Evolutionary conservation across 352 stramenopile species (phyloP).

Genomic region (Pythium insidiosum): DNA sequence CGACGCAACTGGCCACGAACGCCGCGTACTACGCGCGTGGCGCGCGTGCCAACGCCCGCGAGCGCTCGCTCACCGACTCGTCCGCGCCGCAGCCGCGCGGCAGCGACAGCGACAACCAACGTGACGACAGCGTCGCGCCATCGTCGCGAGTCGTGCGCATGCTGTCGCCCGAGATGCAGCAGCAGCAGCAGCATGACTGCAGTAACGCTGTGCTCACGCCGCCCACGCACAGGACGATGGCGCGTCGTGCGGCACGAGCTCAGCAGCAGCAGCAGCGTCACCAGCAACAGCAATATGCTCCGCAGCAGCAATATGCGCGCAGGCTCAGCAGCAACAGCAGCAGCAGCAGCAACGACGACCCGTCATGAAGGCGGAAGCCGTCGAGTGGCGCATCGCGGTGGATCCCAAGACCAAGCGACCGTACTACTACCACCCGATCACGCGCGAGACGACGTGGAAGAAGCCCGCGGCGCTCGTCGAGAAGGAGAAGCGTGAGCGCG

Average conservation of each 20-base stretch:
- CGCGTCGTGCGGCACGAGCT: not conserved
- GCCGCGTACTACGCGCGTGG: constrained; percentile 13
- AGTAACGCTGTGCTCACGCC: not conserved
- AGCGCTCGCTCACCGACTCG: constrained; percentile 10
- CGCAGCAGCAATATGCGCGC: constrained; percentile 1
- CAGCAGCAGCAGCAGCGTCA: constrained; percentile 6
- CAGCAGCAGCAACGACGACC: constrained; percentile 1
- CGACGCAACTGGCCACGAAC: constrained; percentile 3
- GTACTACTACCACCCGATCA: constrained; percentile 97
- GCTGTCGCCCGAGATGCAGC: not conserved
- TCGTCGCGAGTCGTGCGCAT: not conserved
- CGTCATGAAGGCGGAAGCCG: not conserved
- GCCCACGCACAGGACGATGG: not conserved
- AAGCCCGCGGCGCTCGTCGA: constrained; percentile 83
- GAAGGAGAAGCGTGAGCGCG: constrained; percentile 72
- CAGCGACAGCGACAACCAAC: not conserved
- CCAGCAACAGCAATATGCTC: constrained; percentile 3
- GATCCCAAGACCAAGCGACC: constrained; percentile 82
- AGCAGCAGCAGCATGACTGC: not conserved
- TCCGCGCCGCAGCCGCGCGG: not conserved
- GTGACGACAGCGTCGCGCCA: not conserved
- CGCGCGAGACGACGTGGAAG: constrained; percentile 96
- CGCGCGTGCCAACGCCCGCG: constrained; percentile 8
- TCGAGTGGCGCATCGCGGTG: constrained; percentile 71
- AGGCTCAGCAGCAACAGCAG: not conserved